Percentiles rank a stretch among this genome's conserved stretches.
phyloP scores from a whole-genome alignment of 2,329 filamentous ascomycete species.

The Cryphonectria nitschkei region DNA sequence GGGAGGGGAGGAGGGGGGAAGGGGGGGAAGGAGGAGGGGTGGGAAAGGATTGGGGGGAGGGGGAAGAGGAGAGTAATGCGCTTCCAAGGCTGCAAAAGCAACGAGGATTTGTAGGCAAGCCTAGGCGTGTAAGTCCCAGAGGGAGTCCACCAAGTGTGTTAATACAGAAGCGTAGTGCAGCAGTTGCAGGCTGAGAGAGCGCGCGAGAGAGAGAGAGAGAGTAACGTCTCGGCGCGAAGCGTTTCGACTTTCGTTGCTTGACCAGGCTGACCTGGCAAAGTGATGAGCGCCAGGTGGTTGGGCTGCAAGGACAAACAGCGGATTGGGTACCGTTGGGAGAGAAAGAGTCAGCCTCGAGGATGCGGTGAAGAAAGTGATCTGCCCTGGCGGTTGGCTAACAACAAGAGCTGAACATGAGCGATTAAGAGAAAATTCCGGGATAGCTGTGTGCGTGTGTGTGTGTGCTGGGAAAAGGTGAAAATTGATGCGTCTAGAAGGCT shows the following conservation, averaged over 20 bases:
- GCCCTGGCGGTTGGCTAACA: not conserved
- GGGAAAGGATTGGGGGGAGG: too few species aligned
- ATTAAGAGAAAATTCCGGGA: not conserved
- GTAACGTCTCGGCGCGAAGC: conserved; percentile 12
- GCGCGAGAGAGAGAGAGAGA: too few species aligned
- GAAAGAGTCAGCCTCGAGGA: conserved; percentile 10
- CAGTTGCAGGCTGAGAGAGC: conserved; percentile 11
- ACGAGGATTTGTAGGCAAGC: not conserved
- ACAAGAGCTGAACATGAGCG: not conserved
- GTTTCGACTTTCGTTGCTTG: conserved; percentile 3
- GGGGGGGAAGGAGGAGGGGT: not conserved
- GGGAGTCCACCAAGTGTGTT: not conserved
- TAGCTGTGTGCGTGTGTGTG: not conserved
- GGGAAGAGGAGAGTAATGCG: not conserved
- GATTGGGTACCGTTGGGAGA: conserved; percentile 24
- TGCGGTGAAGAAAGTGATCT: conserved; percentile 15
- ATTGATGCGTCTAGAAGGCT: conserved; percentile 3
- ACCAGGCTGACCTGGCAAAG: conserved; percentile 23
- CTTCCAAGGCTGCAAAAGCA: not conserved
- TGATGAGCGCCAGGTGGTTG: conserved; percentile 10
- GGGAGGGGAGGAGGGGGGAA: not conserved
- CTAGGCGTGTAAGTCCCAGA: conserved; percentile 8
- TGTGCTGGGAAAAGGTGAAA: not conserved
- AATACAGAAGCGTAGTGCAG: conserved; percentile 2
- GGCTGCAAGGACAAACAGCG: conserved; percentile 18